These are phyloP conservation scores for Geoglossum cookeanum DNA, from an alignment of 2,329 filamentous ascomycete genomes.

Conservation along the genomic window DNA sequence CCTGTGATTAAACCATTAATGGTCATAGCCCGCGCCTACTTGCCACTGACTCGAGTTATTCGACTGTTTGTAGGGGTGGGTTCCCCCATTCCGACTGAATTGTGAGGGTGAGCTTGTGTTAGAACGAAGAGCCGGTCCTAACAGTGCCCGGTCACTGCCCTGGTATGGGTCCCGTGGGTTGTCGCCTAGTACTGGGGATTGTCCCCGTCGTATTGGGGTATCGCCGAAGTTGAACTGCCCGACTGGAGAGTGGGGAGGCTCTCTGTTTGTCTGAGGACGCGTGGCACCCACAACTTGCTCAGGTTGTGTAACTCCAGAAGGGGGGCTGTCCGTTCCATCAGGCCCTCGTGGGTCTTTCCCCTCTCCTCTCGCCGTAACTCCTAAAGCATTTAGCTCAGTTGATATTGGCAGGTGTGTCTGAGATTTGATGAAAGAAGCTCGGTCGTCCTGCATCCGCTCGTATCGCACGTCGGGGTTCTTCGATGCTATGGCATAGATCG, in stretches of 20 bases:
- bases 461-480: conserved; percentile 93
- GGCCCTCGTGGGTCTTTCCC: conserved; percentile 42
- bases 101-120: conserved; percentile 10
- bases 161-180: no score
- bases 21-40: conserved; percentile 44
- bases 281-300: conserved; percentile 14
- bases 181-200: no score
- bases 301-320: conserved; percentile 26
- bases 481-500: conserved; percentile 61
- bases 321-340: conserved; percentile 54
- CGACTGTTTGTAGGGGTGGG: conserved; percentile 22
- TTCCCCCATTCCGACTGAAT: conserved; percentile 16
- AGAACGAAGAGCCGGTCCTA: conserved; percentile 9
- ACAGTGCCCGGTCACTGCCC: no score
- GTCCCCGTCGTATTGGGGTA: no score
- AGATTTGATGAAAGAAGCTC: conserved; percentile 94
- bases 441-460: conserved; percentile 90
- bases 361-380: conserved; percentile 74
- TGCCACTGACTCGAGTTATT: conserved; percentile 45
- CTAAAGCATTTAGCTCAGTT: conserved; percentile 78
- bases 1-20: conserved; percentile 17
- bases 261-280: conserved; percentile 18
- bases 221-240: conserved; percentile 23
- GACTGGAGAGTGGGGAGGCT: conserved; percentile 29
- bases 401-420: conserved; percentile 58